These are phyloP conservation scores for Fusarium dlaminii DNA, from an alignment of 2,329 filamentous ascomycete species.

Conservation along the genomic window DNA sequence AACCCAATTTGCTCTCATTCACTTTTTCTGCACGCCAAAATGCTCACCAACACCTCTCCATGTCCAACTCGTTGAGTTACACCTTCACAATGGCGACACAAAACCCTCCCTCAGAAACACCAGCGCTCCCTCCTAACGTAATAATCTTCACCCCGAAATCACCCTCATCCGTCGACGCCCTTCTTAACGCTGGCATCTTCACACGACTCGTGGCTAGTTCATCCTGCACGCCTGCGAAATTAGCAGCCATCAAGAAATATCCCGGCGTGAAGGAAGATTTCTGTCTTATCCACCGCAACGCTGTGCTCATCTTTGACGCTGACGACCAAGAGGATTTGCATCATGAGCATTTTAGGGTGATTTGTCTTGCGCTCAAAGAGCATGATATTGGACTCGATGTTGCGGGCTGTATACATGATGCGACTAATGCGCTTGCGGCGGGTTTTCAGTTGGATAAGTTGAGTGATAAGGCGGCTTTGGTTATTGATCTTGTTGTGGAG, in stretches of 20 bases:
- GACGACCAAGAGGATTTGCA: background rate
- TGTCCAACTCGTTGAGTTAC: background rate
- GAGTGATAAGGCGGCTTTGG: conserved; percentile 4
- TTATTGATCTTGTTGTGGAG: conserved; percentile 13
- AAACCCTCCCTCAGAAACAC: background rate
- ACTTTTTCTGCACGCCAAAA: background rate
- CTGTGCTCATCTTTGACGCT: background rate
- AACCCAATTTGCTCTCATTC: background rate
- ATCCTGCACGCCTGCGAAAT: background rate
- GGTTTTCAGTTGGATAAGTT: conserved; percentile 11
- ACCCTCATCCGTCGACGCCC: background rate
- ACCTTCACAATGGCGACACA: background rate
- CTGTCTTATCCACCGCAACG: background rate
- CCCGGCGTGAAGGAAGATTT: background rate
- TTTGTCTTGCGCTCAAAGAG: conserved; percentile 15
- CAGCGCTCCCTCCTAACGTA: background rate
- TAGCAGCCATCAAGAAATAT: background rate
- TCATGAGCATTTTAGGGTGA: conserved; percentile 11
- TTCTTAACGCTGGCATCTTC: background rate
- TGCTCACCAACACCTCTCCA: background rate
- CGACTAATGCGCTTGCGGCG: background rate
- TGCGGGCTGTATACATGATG: conserved; percentile 12
- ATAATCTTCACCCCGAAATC: background rate
- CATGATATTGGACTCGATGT: conserved; percentile 13
- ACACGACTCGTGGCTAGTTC: conserved; percentile 6